Evolutionary conservation across 2,329 filamentous ascomycete genomes (phyloP).

Genomic region (Calcarisporium arbuscula): DNA sequence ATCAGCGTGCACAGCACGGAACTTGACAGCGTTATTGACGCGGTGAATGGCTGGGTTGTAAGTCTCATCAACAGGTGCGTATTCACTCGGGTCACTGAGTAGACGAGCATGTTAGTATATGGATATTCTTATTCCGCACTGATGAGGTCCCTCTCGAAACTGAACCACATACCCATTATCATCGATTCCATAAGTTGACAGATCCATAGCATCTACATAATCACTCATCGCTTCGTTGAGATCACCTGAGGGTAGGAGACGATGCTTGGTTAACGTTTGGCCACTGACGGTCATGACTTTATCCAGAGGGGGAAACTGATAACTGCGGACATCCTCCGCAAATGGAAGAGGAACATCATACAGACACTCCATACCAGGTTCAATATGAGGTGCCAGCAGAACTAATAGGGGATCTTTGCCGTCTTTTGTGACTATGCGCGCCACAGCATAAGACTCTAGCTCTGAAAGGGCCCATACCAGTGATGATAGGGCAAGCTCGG

Average conservation of each 20-base stretch:
- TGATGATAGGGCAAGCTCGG: constrained; percentile 78
- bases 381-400: constrained; percentile 73
- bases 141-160: too few relatives aligned
- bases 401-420: constrained; percentile 71
- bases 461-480: constrained; percentile 84
- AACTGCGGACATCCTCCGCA: constrained; percentile 83
- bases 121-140: too few relatives aligned
- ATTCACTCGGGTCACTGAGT: constrained; percentile 50
- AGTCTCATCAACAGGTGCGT: constrained; percentile 70
- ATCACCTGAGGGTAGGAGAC: constrained; percentile 70
- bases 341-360: constrained; percentile 90
- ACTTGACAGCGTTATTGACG: constrained; percentile 77
- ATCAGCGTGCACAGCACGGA: constrained; percentile 69
- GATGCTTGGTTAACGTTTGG: constrained; percentile 71
- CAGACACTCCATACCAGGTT: constrained; percentile 74
- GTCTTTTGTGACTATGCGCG: constrained; percentile 78
- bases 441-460: constrained; percentile 78
- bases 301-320: constrained; percentile 86
- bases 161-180: constrained; percentile 67
- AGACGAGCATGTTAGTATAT: too few relatives aligned
- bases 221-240: constrained; percentile 78
- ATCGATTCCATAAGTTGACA: constrained; percentile 64
- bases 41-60: constrained; percentile 85
- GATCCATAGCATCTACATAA: constrained; percentile 90
- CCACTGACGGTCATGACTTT: constrained; percentile 83